These are phyloP conservation scores for Peltaster fructicola DNA, from an alignment of 2,329 filamentous ascomycete genomes.

Conservation along the genomic window DNA sequence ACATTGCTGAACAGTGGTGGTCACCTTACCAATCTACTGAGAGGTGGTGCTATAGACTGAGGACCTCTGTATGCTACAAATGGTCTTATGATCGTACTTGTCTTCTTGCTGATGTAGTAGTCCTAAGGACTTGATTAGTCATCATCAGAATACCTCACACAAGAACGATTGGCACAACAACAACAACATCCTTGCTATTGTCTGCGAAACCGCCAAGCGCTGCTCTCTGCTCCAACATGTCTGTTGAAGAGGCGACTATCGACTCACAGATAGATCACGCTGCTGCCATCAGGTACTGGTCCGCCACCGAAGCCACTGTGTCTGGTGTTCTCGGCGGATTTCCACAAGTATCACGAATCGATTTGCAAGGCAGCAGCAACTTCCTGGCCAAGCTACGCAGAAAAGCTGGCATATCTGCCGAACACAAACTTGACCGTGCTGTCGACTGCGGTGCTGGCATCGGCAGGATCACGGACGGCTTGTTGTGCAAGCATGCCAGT, in stretches of 20 bases:
- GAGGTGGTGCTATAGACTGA: conserved; percentile 18
- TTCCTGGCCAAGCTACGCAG: conserved; percentile 51
- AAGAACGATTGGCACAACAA: too few relatives aligned
- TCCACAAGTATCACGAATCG: conserved; percentile 49
- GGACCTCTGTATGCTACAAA: not conserved
- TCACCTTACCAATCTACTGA: conserved; percentile 20
- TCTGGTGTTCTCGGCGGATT: conserved; percentile 69
- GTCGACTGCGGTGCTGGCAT: conserved; percentile 54
- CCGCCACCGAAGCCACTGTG: conserved; percentile 32
- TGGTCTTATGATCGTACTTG: too few relatives aligned
- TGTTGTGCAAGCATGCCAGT: conserved; percentile 53
- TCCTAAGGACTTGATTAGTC: too few relatives aligned
- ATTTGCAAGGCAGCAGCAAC: conserved; percentile 50
- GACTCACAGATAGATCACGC: conserved; percentile 29
- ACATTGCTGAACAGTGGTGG: conserved; percentile 33
- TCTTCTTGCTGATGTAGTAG: too few relatives aligned
- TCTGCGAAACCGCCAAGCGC: too few relatives aligned
- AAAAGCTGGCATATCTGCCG: conserved; percentile 6
- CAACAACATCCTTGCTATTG: too few relatives aligned
- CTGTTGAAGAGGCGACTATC: too few relatives aligned
- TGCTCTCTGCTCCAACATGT: too few relatives aligned
- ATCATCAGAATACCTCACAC: too few relatives aligned
- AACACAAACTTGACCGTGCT: conserved; percentile 22
- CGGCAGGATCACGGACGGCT: conserved; percentile 61
- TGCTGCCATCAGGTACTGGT: conserved; percentile 34